Percentiles rank a stretch among this genome's conserved stretches.
These are phyloP conservation scores for Salvia splendens DNA, from an alignment of 257 asterid species.

Conservation along the genomic window DNA sequence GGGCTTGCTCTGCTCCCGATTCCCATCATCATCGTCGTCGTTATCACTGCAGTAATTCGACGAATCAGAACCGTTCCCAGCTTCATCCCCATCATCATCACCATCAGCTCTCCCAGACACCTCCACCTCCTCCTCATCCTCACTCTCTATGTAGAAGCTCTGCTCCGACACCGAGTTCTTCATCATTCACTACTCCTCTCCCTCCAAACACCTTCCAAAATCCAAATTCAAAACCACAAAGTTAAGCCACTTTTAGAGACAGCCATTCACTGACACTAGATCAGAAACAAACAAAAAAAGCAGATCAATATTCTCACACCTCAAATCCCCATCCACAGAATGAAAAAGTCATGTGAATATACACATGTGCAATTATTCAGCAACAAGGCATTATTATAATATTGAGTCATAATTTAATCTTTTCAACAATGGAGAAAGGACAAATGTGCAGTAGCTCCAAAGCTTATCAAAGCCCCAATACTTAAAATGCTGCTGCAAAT, in stretches of 20 bases:
- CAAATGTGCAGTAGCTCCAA: not conserved
- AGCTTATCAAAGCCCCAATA: conserved; percentile 12
- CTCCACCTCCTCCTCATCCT: conserved; percentile 54
- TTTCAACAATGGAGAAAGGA: conserved; percentile 3
- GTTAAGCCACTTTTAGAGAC: not conserved
- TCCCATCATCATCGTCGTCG: conserved; percentile 45
- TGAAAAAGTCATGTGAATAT: conserved; percentile 19
- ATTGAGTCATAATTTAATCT: not conserved
- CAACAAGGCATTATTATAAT: conserved; percentile 26
- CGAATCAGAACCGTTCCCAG: conserved; percentile 61
- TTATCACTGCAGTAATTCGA: conserved; percentile 53
- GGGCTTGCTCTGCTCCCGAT: conserved; percentile 43
- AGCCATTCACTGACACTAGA: conserved; percentile 16
- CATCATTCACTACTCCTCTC: conserved; percentile 60
- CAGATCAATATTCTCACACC: conserved; percentile 17
- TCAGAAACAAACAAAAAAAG: conserved; percentile 32
- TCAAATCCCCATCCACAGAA: conserved; percentile 11
- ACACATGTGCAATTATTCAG: conserved; percentile 32
- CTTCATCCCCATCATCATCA: conserved; percentile 28
- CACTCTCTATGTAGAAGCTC: conserved; percentile 82
- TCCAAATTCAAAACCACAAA: conserved; percentile 24
- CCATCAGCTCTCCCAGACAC: conserved; percentile 43
- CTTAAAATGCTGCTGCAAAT: conserved; percentile 1
- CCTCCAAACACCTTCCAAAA: conserved; percentile 28
- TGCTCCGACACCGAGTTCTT: conserved; percentile 75